Conservation (phyloP, 192 early-diverging fungal genomes). For the Funneliformis geosporum region DNA sequence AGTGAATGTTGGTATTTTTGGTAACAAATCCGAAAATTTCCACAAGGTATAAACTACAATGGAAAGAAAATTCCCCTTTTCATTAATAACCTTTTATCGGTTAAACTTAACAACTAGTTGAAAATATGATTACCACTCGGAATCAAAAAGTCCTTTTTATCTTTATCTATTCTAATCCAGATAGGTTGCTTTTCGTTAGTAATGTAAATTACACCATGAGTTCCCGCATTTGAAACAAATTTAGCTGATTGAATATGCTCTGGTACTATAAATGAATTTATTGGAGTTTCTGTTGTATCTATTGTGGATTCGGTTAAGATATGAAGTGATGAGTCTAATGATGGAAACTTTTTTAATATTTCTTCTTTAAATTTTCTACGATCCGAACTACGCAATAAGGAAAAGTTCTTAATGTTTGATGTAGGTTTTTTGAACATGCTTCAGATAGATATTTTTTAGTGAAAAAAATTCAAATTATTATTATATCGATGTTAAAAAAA, state of each 20-base stretch:
- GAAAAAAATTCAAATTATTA: neutral
- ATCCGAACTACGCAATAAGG: slow-evolving; percentile 67
- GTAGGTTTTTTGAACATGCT: slow-evolving; percentile 79
- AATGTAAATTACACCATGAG: slow-evolving; percentile 64
- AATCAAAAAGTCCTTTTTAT: slow-evolving; percentile 48
- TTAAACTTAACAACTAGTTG: neutral
- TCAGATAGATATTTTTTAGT: neutral
- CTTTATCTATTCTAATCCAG: slow-evolving; percentile 63
- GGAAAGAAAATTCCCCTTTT: neutral
- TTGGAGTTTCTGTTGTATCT: slow-evolving; percentile 38
- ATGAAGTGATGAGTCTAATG: slow-evolving; percentile 37
- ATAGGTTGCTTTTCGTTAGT: slow-evolving; percentile 59
- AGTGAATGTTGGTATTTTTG: slow-evolving; percentile 67
- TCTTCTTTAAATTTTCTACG: slow-evolving; percentile 66
- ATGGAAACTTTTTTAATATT: slow-evolving; percentile 54
- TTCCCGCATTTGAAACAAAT: slow-evolving; percentile 65
- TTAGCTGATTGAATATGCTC: slow-evolving; percentile 64
- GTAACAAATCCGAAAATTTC: slow-evolving; percentile 66
- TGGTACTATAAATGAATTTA: slow-evolving; percentile 47
- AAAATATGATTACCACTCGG: slow-evolving; percentile 56
- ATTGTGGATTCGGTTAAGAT: slow-evolving; percentile 4
- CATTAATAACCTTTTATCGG: too few relatives aligned
- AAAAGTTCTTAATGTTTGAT: slow-evolving; percentile 66
- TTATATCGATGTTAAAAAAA: too few relatives aligned
- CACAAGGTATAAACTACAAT: slow-evolving; percentile 74